phyloP scores from a whole-genome alignment of 805 yeast genomes.

The Priceomyces fermenticarens region DNA sequence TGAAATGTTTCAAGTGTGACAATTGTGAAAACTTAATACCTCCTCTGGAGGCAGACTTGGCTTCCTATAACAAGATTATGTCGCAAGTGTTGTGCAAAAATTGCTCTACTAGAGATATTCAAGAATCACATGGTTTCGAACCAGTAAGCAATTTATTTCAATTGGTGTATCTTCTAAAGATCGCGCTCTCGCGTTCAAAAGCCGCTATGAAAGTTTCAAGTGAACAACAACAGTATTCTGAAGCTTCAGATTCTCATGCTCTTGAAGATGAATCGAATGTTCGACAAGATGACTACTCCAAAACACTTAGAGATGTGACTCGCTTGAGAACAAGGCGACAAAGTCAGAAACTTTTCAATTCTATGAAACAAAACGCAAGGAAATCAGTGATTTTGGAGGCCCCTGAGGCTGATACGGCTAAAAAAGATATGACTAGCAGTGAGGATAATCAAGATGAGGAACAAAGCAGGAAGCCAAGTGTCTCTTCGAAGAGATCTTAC shows the following conservation, averaged over 20 bases:
- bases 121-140: constrained; percentile 53
- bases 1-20: constrained; percentile 66
- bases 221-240: neutral
- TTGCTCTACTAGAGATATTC: constrained; percentile 53
- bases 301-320: constrained; percentile 73
- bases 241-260: neutral
- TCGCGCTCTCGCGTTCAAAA: constrained; percentile 75
- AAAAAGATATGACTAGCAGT: constrained; percentile 20
- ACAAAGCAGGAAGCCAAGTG: constrained; percentile 14
- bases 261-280: constrained; percentile 8
- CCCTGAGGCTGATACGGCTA: constrained; percentile 48
- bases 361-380: constrained; percentile 60
- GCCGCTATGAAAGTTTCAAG: constrained; percentile 47
- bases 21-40: constrained; percentile 44
- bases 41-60: constrained; percentile 38
- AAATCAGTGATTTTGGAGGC: constrained; percentile 65
- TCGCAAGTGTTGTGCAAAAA: constrained; percentile 52
- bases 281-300: constrained; percentile 52
- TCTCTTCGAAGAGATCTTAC: constrained; percentile 26
- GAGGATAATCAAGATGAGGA: constrained; percentile 3
- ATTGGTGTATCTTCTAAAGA: constrained; percentile 70
- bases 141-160: constrained; percentile 70
- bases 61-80: constrained; percentile 40
- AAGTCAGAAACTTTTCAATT: constrained; percentile 50
- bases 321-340: constrained; percentile 72